Evolutionary conservation across 1,284 basidiomycete species (phyloP).

Genomic region (Ceratobasidium sp.): DNA sequence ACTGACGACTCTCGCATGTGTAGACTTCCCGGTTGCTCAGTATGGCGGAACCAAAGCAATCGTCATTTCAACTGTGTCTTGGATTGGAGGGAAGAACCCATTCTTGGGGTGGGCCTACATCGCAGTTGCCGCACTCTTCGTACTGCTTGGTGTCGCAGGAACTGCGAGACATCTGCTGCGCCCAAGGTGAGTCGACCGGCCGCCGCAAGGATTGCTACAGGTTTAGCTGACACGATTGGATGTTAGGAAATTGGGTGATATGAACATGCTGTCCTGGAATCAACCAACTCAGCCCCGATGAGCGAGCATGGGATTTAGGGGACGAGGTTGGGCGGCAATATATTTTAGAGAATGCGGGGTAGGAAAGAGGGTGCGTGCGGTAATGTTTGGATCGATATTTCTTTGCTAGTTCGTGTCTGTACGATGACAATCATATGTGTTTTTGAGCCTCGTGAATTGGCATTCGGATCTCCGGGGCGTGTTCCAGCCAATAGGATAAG

Average conservation of each 20-base stretch:
- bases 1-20: slow-evolving; percentile 25
- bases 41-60: slow-evolving; percentile 97
- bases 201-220: slow-evolving; percentile 48
- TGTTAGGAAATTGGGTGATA: slow-evolving; percentile 79
- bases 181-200: slow-evolving; percentile 77
- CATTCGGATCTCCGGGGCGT: slow-evolving; percentile 14
- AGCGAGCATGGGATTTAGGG: slow-evolving; percentile 10
- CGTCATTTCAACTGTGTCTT: slow-evolving; percentile 96
- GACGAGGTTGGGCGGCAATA: neutral
- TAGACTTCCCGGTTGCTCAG: slow-evolving; percentile 93
- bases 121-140: slow-evolving; percentile 87
- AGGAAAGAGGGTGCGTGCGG: slow-evolving; percentile 21
- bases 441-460: slow-evolving; percentile 7
- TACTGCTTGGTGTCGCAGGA: slow-evolving; percentile 87
- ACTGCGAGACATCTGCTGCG: slow-evolving; percentile 93
- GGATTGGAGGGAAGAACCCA: slow-evolving; percentile 97
- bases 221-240: slow-evolving; percentile 35
- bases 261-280: slow-evolving; percentile 90
- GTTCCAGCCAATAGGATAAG: slow-evolving; percentile 5
- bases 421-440: slow-evolving; percentile 39
- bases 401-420: slow-evolving; percentile 26
- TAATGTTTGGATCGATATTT: slow-evolving; percentile 41
- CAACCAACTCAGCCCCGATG: slow-evolving; percentile 57
- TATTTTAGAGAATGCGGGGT: slow-evolving; percentile 10
- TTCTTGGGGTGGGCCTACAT: slow-evolving; percentile 99